Conservation (phyloP, 306 rosid genomes). For the Cyamopsis tetragonoloba region DNA sequence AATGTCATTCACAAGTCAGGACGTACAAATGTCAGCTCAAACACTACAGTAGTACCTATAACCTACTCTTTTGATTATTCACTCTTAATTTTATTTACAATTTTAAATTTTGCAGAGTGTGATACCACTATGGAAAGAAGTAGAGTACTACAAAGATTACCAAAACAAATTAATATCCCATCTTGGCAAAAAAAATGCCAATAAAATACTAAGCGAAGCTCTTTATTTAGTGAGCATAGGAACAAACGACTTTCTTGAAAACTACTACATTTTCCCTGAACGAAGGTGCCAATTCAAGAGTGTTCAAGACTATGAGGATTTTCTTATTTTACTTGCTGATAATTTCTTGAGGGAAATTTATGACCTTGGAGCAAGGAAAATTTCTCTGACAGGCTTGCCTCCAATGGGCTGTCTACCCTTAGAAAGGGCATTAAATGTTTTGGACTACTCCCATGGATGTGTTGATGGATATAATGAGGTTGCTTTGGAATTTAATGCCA, state of each 20-base stretch:
- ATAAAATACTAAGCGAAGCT: slow-evolving; percentile 38
- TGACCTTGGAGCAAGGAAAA: slow-evolving; percentile 50
- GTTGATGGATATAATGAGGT: slow-evolving; percentile 38
- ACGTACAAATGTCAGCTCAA: too few relatives aligned
- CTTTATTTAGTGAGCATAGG: slow-evolving; percentile 58
- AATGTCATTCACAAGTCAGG: too few relatives aligned
- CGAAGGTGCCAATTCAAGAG: slow-evolving; percentile 33
- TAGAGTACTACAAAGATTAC: slow-evolving; percentile 57
- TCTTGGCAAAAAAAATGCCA: slow-evolving; percentile 40
- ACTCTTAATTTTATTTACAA: neutral
- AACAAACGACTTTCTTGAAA: slow-evolving; percentile 63
- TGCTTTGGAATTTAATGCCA: slow-evolving; percentile 51
- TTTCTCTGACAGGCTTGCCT: slow-evolving; percentile 53
- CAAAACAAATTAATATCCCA: slow-evolving; percentile 34
- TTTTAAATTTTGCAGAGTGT: slow-evolving; percentile 28
- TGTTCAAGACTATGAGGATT: slow-evolving; percentile 43
- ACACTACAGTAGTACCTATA: too few relatives aligned
- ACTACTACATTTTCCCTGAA: slow-evolving; percentile 38
- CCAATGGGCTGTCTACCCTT: slow-evolving; percentile 74
- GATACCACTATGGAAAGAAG: slow-evolving; percentile 71
- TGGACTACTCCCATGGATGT: slow-evolving; percentile 42
- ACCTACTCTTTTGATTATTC: too few relatives aligned
- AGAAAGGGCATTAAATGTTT: slow-evolving; percentile 43
- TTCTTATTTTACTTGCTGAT: slow-evolving; percentile 42
- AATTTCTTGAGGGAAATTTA: slow-evolving; percentile 41